Evolutionary conservation across 176 grass and related monocot species (phyloP), one percentile per base, ranked within the genome.

Genomic region (Triticum urartu): DNA sequence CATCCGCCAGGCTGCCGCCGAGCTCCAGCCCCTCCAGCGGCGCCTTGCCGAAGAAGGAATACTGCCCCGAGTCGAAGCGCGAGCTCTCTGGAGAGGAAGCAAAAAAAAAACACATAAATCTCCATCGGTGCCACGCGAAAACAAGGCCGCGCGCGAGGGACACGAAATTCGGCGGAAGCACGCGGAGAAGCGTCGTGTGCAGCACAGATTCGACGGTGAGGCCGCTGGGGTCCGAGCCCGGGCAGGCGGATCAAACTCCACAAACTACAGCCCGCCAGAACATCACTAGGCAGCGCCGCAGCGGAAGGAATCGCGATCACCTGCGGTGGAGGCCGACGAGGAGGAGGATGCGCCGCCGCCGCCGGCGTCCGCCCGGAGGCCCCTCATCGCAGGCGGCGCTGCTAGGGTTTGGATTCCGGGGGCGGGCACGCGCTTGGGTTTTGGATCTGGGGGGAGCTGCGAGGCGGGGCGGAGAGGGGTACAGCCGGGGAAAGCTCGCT

Each of bases 11-110:
- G 12, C 85, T 67, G 30, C 94, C 72, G 30, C 94, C 90, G 83
- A 99, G 80, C 52, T 94, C 97, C 81, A 87, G 21, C 24, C 80
- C 92, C 66, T 94, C 92, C 89, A 92, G 79, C 20, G 79, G 40
- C 50, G 82, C 77, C 86, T 95, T 94, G 28, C 92, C 92, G 13
- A 95, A 98, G 78, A 98, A 95, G 32, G 88, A 75, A 36, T 98
- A 98, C 86, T 86, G 90, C 72, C 79, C 77, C 39, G 92, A 90
- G 80, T 98, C 97, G 77, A 95, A 98, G 43, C 47, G 75, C 70
- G 78, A 50, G 77, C 77, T 91, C 21, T 84, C 95, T 98, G 92
- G 85, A 65, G 6, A 18, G 65, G 60, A 59, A 59, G 18, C 15
- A 52, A 58, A 59, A 3, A 20, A 50, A 74, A 78, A 47, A 40